Base-by-base conservation (phyloP, 2,329 filamentous ascomycete species). In the Ceratocystis harringtonii region DNA sequence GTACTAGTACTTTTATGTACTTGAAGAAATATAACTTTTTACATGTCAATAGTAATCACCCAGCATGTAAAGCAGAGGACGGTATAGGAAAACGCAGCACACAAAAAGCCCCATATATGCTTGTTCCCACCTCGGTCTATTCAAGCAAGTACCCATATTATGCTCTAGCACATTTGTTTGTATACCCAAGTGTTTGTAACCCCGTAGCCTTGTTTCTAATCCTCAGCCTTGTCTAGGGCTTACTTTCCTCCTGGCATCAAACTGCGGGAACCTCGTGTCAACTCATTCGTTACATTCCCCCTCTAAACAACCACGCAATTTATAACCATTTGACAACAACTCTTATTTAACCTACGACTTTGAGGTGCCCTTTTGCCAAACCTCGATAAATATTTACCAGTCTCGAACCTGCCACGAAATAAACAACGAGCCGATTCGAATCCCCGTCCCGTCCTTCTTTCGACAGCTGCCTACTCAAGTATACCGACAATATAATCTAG, bases 151-250 rank as follows among this genome's bases (percentile, higher is more conserved):
- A 52, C 48, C 5, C 12, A 25, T 12, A 25, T 52, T 41, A 15
- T 36, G 32, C 32, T 12, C 8, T 36, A 12, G 32, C 32, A 12
- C 1, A 28, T 52, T n/a, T 15, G 15, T 44, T 7, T n/a, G 43
- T 36, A 61, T 44, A 22, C 22, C 52, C 8, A 36, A 17, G 36
- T 62, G 36, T 22, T 48, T 28, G 44, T 44, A 4, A 43, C 36
- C 44, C 25, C 43, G 50, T 43, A 65, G 63, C 63, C 63, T 65
- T 41, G 63, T 25, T 32, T 19, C 28, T 15, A 17, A 41, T 10
- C 36, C 41, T n/a, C 63, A 65, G 63, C 55, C 55, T 64, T 64
- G 52, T 41, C n/a, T 58, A 58, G 55, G 55, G 55, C 55, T 58
- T 58, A 58, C 32, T 28, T 52, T 25, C 10, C 48, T 28, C 5